Evolutionary conservation across 495 filamentous ascomycete genomes (phyloP).

Genomic region (Antarctomyces pellizariae): DNA sequence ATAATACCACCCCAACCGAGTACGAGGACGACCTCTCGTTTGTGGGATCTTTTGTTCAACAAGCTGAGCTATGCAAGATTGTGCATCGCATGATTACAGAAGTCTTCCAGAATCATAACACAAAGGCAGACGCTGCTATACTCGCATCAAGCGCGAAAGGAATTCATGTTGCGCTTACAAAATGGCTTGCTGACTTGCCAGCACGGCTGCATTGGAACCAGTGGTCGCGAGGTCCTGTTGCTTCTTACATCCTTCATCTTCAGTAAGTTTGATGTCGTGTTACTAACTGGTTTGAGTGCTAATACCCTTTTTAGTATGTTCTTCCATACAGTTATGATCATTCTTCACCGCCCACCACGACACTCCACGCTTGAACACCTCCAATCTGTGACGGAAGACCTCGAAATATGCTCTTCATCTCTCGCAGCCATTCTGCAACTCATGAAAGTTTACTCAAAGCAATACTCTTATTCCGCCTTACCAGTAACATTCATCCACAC

Average conservation of each 20-base stretch:
- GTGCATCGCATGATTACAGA: conserved; percentile 16
- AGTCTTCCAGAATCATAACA: conserved; percentile 14
- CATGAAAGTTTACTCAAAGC: conserved; percentile 10
- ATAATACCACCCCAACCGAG: conserved; percentile 10
- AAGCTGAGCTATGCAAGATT: conserved; percentile 14
- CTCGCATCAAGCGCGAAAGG: conserved; percentile 11
- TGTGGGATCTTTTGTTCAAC: conserved; percentile 11
- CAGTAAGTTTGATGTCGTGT: conserved; percentile 9
- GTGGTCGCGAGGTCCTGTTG: conserved; percentile 12
- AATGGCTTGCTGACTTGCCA: conserved; percentile 13
- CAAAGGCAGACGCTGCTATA: conserved; percentile 9
- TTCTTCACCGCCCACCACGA: conserved; percentile 14
- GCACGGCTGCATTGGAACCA: conserved; percentile 15
- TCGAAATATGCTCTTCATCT: conserved; percentile 15
- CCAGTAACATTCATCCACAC: conserved; percentile 16
- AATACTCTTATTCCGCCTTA: conserved; percentile 12
- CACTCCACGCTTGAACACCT: conserved; percentile 10
- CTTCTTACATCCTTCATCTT: conserved; percentile 12
- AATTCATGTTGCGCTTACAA: conserved; percentile 13
- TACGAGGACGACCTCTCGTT: conserved; percentile 13
- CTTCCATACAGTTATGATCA: conserved; percentile 15
- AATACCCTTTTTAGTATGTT: conserved; percentile 10
- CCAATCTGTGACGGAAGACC: conserved; percentile 9
- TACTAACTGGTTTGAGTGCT: conserved; percentile 1
- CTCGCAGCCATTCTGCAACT: conserved; percentile 13